Conservation (phyloP, 1,284 basidiomycete species). For the Hymenochaete sp. region DNA sequence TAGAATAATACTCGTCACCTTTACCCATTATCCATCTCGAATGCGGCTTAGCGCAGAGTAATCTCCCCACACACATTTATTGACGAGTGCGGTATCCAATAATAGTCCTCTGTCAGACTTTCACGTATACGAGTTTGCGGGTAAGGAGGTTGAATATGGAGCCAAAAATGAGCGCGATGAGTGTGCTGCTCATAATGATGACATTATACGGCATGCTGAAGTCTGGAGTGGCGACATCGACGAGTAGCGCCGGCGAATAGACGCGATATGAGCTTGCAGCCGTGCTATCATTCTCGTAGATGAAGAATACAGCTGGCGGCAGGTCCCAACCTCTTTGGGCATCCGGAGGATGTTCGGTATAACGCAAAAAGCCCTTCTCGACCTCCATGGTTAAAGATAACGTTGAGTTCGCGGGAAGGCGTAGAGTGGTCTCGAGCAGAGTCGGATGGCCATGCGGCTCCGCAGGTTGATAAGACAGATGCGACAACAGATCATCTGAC, state of each 20-base stretch:
- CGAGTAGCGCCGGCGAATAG: slow-evolving; percentile 75
- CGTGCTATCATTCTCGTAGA: slow-evolving; percentile 11
- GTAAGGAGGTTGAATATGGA: slow-evolving; percentile 84
- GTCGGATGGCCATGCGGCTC: slow-evolving; percentile 66
- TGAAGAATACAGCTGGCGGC: slow-evolving; percentile 65
- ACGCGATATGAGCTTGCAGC: slow-evolving; percentile 35
- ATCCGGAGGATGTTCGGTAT: slow-evolving; percentile 94
- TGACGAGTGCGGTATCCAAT: no score
- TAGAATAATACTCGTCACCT: no score
- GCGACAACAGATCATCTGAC: slow-evolving; percentile 49
- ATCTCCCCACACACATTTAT: no score
- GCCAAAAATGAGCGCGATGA: slow-evolving; percentile 91
- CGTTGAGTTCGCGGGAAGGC: slow-evolving; percentile 57
- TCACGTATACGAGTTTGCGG: slow-evolving; percentile 71
- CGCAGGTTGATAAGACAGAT: slow-evolving; percentile 60
- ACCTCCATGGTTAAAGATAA: slow-evolving; percentile 68
- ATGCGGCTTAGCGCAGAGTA: no score
- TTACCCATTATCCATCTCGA: no score
- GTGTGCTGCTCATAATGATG: slow-evolving; percentile 89
- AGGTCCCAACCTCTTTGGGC: slow-evolving; percentile 93
- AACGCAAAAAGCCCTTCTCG: slow-evolving; percentile 81
- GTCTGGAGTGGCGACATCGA: slow-evolving; percentile 92
- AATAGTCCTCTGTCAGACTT: no score
- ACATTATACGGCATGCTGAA: slow-evolving; percentile 99
- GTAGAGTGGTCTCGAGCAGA: slow-evolving; percentile 64